These are phyloP conservation scores for Grigorovia humatica DNA, from an alignment of 805 yeast genomes.

Conservation along the genomic window DNA sequence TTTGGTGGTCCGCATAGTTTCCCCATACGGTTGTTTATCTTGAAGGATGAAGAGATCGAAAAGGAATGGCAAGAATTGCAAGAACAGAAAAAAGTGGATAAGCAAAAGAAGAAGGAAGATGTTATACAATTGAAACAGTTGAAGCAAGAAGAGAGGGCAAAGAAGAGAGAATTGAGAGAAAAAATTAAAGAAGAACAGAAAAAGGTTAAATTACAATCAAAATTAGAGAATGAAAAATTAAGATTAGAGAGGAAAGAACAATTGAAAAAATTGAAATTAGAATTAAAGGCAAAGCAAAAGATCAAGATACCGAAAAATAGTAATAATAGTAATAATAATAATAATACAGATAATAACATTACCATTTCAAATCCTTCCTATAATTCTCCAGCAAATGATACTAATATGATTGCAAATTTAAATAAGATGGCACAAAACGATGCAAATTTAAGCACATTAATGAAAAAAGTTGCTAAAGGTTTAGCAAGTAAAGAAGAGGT, in stretches of 20 bases:
- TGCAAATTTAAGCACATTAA: slow-evolving; percentile 52
- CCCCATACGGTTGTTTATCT: slow-evolving; percentile 67
- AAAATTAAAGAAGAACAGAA: slow-evolving; percentile 16
- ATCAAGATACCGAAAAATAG: background rate
- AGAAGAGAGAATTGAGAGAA: slow-evolving; percentile 16
- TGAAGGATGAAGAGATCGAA: slow-evolving; percentile 68
- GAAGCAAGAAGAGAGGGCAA: slow-evolving; percentile 20
- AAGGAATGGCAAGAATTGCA: slow-evolving; percentile 35
- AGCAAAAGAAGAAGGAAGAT: slow-evolving; percentile 28
- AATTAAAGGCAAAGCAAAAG: slow-evolving; percentile 8
- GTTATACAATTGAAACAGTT: slow-evolving; percentile 26
- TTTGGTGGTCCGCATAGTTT: slow-evolving; percentile 77
- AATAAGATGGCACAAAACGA: slow-evolving; percentile 75
- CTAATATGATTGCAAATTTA: slow-evolving; percentile 74
- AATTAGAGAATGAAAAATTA: slow-evolving; percentile 6
- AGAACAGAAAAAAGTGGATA: slow-evolving; percentile 27
- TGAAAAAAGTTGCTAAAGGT: slow-evolving; percentile 83
- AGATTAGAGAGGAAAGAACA: slow-evolving; percentile 11
- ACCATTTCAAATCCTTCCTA: background rate
- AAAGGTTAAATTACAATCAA: slow-evolving; percentile 14
- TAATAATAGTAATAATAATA: background rate
- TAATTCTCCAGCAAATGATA: slow-evolving; percentile 39
- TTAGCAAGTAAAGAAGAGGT: slow-evolving; percentile 64
- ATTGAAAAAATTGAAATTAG: slow-evolving; percentile 15
- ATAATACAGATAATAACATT: background rate